phyloP scores from a whole-genome alignment of 2,329 filamentous ascomycete species.

The Diaporthe sp. region DNA sequence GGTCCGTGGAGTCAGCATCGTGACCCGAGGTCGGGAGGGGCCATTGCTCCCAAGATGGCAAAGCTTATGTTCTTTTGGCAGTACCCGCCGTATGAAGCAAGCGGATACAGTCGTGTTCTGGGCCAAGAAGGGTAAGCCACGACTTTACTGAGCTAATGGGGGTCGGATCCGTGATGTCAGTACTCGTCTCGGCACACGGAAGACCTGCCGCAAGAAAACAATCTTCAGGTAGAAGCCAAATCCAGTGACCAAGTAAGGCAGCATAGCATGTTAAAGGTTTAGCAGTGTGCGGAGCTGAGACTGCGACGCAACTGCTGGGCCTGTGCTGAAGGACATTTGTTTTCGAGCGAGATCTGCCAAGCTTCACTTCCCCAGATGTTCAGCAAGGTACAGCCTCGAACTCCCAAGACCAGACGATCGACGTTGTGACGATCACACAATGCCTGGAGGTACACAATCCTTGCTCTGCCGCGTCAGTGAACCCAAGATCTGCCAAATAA shows the following conservation, averaged over 20 bases:
- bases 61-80: background rate
- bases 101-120: too few species aligned
- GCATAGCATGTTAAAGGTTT: background rate
- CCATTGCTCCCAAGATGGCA: background rate
- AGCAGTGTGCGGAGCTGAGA: background rate
- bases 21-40: constrained; percentile 13
- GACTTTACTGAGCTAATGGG: too few species aligned
- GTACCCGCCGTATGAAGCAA: background rate
- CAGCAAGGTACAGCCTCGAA: background rate
- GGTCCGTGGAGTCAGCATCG: background rate
- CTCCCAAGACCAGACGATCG: constrained; percentile 6
- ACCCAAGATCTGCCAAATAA: constrained; percentile 1
- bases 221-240: background rate
- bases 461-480: constrained; percentile 8
- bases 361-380: constrained; percentile 11
- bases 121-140: background rate
- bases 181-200: background rate
- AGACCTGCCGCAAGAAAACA: background rate
- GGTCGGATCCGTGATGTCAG: background rate
- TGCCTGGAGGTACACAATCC: background rate
- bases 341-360: background rate
- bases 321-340: background rate
- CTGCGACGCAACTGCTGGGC: background rate
- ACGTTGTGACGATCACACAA: background rate
- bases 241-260: background rate